phyloP scores from a whole-genome alignment of 2,329 filamentous ascomycete genomes.

The Geosmithia flava region DNA sequence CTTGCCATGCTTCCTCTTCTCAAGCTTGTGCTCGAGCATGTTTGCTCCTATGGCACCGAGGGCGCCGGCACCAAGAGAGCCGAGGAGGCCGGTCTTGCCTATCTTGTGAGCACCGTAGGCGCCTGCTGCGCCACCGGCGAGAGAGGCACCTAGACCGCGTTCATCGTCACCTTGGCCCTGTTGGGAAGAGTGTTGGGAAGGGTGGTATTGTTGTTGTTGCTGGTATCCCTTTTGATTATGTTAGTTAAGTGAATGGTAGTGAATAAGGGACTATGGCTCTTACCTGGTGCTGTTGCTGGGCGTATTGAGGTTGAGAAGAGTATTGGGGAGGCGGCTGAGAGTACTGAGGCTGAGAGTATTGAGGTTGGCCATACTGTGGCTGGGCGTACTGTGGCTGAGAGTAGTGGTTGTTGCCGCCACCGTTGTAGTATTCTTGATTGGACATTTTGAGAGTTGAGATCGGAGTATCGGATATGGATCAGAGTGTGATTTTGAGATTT shows the following conservation, averaged over 20 bases:
- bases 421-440: conserved; percentile 22
- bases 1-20: conserved; percentile 18
- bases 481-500: too few relatives aligned
- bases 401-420: conserved; percentile 11
- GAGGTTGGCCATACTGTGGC: conserved; percentile 8
- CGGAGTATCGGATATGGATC: neutral
- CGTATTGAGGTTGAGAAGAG: neutral
- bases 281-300: conserved; percentile 3
- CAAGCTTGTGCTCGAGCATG: conserved; percentile 28
- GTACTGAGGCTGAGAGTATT: conserved; percentile 3
- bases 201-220: conserved; percentile 1
- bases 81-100: conserved; percentile 34
- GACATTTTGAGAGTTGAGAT: conserved; percentile 15
- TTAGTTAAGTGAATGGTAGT: too few relatives aligned
- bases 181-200: conserved; percentile 6
- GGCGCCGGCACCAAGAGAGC: conserved; percentile 35
- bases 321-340: conserved; percentile 5
- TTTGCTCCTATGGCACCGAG: conserved; percentile 45
- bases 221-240: conserved; percentile 2
- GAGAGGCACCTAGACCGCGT: conserved; percentile 41
- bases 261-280: conserved; percentile 2
- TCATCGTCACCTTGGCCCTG: conserved; percentile 22
- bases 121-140: conserved; percentile 40
- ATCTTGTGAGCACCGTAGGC: conserved; percentile 40
- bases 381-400: conserved; percentile 6